Percentiles rank a stretch among this genome's conserved stretches.
phyloP scores from a whole-genome alignment of 345 rosid genomes.

The Bruguiera sexangula region DNA sequence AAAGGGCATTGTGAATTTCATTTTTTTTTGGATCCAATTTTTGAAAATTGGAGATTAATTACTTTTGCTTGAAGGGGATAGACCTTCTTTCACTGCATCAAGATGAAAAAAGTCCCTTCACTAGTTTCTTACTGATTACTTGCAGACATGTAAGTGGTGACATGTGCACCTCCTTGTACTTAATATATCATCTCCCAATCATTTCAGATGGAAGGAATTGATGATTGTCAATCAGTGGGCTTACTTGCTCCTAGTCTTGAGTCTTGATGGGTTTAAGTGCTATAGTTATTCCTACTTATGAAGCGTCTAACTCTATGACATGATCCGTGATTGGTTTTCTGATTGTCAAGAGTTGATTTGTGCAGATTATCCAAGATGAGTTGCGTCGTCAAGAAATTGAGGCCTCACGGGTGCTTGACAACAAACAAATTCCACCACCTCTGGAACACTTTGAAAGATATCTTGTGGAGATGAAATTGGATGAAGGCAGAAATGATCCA shows the following conservation, averaged over 20 bases:
- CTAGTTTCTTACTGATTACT: not conserved
- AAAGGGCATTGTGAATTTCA: not conserved
- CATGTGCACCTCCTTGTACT: not conserved
- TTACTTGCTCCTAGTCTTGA: not conserved
- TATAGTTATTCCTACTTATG: no score
- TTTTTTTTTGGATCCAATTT: not conserved
- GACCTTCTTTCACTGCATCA: not conserved
- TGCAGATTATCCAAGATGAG: slow-evolving; percentile 78
- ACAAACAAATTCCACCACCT: slow-evolving; percentile 58
- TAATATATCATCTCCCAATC: not conserved
- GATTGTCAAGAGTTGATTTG: slow-evolving; percentile 7
- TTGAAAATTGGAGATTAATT: not conserved
- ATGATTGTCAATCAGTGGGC: not conserved
- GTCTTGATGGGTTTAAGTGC: no score
- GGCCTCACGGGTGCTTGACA: slow-evolving; percentile 44
- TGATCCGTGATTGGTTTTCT: not conserved
- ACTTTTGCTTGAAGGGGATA: not conserved
- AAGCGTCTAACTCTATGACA: not conserved
- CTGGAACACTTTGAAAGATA: slow-evolving; percentile 54
- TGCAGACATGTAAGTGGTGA: not conserved
- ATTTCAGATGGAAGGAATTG: not conserved
- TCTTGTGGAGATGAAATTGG: slow-evolving; percentile 42
- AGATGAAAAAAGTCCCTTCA: not conserved
- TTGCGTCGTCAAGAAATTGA: slow-evolving; percentile 60
- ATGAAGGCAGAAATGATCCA: slow-evolving; percentile 37